Percentiles rank a stretch among this genome's conserved stretches.
phyloP scores from a whole-genome alignment of 371 early-diverging fungal genomes.

The Parasitella parasitica region DNA sequence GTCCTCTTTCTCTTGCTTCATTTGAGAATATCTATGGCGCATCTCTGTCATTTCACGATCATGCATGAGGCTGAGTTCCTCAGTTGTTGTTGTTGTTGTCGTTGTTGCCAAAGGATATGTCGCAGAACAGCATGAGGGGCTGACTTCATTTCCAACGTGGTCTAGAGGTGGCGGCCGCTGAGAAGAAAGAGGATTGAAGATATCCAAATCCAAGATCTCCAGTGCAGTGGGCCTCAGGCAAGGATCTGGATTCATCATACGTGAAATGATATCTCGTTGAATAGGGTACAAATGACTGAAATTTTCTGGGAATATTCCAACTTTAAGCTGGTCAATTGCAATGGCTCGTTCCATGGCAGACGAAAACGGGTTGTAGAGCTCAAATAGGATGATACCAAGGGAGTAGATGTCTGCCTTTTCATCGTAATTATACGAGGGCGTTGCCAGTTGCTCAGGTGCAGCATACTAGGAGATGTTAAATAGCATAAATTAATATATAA shows the following conservation, averaged over 20 bases:
- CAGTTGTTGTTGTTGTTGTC: neutral
- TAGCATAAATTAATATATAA: neutral
- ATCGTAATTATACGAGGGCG: slow-evolving; percentile 54
- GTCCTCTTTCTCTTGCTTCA: slow-evolving; percentile 22
- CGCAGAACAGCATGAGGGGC: no score
- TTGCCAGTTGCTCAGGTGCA: slow-evolving; percentile 88
- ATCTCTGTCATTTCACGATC: slow-evolving; percentile 14
- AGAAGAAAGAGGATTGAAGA: neutral
- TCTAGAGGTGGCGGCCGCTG: neutral
- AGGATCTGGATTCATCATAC: slow-evolving; percentile 78
- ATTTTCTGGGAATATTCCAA: slow-evolving; percentile 68
- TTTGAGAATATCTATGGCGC: slow-evolving; percentile 3
- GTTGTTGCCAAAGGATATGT: neutral
- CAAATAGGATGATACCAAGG: slow-evolving; percentile 71
- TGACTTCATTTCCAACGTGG: neutral
- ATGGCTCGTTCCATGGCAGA: slow-evolving; percentile 69
- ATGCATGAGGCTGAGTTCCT: neutral
- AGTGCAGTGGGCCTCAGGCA: slow-evolving; percentile 68
- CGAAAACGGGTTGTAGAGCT: slow-evolving; percentile 65
- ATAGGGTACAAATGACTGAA: slow-evolving; percentile 79
- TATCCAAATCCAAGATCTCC: slow-evolving; percentile 43
- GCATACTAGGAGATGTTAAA: slow-evolving; percentile 63
- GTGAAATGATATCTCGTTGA: slow-evolving; percentile 76
- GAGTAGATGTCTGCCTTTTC: slow-evolving; percentile 73
- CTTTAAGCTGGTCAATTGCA: slow-evolving; percentile 58